These are phyloP conservation scores for Blastosporella zonata DNA, from an alignment of 1,284 basidiomycete species.

Conservation along the genomic window DNA sequence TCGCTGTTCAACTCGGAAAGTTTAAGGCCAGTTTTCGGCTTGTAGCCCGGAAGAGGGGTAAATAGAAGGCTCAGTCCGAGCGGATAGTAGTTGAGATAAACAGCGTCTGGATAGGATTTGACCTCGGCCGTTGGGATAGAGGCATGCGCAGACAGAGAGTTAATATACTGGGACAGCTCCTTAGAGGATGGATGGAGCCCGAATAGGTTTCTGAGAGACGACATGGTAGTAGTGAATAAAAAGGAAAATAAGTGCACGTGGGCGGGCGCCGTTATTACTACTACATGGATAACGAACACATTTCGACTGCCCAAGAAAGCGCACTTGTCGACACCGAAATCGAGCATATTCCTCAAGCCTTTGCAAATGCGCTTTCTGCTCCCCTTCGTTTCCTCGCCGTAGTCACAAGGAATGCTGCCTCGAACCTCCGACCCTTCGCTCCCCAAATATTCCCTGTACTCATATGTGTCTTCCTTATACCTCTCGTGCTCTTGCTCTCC, in stretches of 20 bases:
- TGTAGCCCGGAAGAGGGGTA: slow-evolving; percentile 57
- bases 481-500: slow-evolving; percentile 57
- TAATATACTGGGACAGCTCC: slow-evolving; percentile 42
- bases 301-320: slow-evolving; percentile 17
- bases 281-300: slow-evolving; percentile 19
- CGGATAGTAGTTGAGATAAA: slow-evolving; percentile 81
- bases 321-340: background rate
- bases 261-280: background rate
- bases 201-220: slow-evolving; percentile 38
- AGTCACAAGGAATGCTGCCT: slow-evolving; percentile 20
- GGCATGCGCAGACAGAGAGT: slow-evolving; percentile 31
- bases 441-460: slow-evolving; percentile 59
- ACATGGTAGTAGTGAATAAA: background rate
- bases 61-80: slow-evolving; percentile 81
- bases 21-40: slow-evolving; percentile 44
- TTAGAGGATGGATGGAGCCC: slow-evolving; percentile 44
- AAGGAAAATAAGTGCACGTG: slow-evolving; percentile 9
- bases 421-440: slow-evolving; percentile 44
- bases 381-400: slow-evolving; percentile 20
- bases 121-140: slow-evolving; percentile 46
- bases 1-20: slow-evolving; percentile 47
- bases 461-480: slow-evolving; percentile 59
- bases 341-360: slow-evolving; percentile 4
- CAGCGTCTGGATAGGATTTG: slow-evolving; percentile 76
- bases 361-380: slow-evolving; percentile 13